phyloP scores from a whole-genome alignment of 2,329 filamentous ascomycete species.

The Penicillium sp. region DNA sequence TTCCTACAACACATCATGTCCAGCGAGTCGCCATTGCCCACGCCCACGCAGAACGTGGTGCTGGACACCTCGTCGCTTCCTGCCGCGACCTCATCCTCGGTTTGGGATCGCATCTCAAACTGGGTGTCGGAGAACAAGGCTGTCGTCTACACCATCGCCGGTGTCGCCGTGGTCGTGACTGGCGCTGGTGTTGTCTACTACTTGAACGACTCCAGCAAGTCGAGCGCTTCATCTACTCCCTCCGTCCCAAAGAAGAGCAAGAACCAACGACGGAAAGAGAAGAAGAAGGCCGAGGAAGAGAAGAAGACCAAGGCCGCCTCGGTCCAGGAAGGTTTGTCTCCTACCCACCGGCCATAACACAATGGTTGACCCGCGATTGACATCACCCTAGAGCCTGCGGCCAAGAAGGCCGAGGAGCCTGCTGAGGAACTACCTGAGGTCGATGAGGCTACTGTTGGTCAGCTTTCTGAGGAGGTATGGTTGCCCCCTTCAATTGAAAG shows the following conservation, averaged over 20 bases:
- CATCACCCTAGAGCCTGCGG: constrained; percentile 44
- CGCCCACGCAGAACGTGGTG: constrained; percentile 46
- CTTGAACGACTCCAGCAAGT: constrained; percentile 63
- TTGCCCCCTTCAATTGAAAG: constrained; percentile 14
- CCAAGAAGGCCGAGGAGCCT: constrained; percentile 57
- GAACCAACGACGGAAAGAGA: constrained; percentile 85
- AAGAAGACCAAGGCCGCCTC: constrained; percentile 60
- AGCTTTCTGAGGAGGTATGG: constrained; percentile 55
- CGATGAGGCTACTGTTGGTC: constrained; percentile 55
- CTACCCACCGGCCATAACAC: constrained; percentile 24
- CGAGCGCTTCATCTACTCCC: constrained; percentile 39
- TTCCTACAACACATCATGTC: constrained; percentile 47
- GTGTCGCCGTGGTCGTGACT: constrained; percentile 88
- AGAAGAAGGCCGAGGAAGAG: constrained; percentile 57
- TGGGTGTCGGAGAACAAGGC: constrained; percentile 98
- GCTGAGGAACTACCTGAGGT: constrained; percentile 73
- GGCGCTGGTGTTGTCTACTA: constrained; percentile 95
- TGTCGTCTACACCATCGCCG: constrained; percentile 93
- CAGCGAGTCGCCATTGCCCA: constrained; percentile 45
- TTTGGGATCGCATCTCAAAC: constrained; percentile 87
- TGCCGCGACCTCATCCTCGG: constrained; percentile 64
- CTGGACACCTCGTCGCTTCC: constrained; percentile 51
- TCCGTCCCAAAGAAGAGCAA: constrained; percentile 72
- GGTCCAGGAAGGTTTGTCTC: constrained; percentile 42
- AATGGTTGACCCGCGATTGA: constrained; percentile 23